Evolutionary conservation across 257 asterid species (phyloP).

Genomic region (Striga asiatica): DNA sequence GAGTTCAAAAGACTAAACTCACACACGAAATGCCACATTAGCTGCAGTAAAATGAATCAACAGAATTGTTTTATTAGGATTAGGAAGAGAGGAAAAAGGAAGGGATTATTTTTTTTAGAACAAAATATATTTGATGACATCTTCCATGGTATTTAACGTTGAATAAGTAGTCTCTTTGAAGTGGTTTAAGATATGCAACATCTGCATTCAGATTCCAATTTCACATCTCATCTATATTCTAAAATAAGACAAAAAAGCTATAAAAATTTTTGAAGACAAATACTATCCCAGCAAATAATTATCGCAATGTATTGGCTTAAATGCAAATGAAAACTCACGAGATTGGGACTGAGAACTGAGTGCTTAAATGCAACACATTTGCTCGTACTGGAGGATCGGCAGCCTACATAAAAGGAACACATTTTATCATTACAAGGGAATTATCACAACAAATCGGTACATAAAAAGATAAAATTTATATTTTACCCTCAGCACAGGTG

Average conservation of each 20-base stretch:
- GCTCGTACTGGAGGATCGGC: slow-evolving; percentile 93
- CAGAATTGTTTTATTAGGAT: not conserved
- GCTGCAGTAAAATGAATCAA: not conserved
- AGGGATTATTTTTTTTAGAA: not conserved
- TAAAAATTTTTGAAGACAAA: too few relatives aligned
- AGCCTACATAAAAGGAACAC: slow-evolving; percentile 32
- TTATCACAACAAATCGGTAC: too few relatives aligned
- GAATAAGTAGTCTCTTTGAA: not conserved
- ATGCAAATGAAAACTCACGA: slow-evolving; percentile 44
- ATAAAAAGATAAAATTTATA: not conserved
- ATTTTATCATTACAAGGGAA: slow-evolving; percentile 7
- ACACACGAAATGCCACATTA: not conserved
- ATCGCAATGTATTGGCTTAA: too few relatives aligned
- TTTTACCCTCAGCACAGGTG: slow-evolving; percentile 61
- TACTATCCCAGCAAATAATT: too few relatives aligned
- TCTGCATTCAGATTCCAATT: not conserved
- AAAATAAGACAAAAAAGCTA: not conserved
- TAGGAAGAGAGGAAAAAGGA: not conserved
- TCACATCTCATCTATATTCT: not conserved
- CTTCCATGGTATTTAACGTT: not conserved
- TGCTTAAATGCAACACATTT: slow-evolving; percentile 58
- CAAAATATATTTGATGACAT: not conserved
- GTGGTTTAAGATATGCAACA: not conserved
- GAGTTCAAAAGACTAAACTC: not conserved
- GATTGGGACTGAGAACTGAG: slow-evolving; percentile 60